Evolutionary conservation across 176 grass and related monocot genomes (phyloP).

Genomic region (Rhynchospora tenuis): DNA sequence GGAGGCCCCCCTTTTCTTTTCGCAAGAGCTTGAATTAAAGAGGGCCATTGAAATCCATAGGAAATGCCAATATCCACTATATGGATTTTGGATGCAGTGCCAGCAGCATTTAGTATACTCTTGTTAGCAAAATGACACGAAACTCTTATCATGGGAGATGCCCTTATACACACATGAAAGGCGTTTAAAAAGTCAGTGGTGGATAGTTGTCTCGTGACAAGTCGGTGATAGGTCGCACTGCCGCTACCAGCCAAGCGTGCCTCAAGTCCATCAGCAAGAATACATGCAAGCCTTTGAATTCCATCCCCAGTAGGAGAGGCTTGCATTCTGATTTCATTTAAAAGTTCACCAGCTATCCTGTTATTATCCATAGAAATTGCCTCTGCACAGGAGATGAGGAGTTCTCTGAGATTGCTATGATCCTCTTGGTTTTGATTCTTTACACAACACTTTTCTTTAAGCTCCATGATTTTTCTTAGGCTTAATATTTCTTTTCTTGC

Average conservation of each 20-base stretch:
- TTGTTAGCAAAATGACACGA: neutral
- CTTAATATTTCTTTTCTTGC: neutral
- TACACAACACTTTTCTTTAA: neutral
- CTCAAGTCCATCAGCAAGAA: too few relatives aligned
- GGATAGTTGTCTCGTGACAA: constrained; percentile 15
- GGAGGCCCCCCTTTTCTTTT: neutral
- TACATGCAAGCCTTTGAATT: neutral
- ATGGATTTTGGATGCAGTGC: constrained; percentile 26
- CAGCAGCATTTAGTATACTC: constrained; percentile 19
- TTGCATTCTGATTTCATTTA: constrained; percentile 34
- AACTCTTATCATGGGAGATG: constrained; percentile 27
- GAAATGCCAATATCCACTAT: constrained; percentile 37
- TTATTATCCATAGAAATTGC: constrained; percentile 22
- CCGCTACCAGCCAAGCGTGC: neutral
- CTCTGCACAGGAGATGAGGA: constrained; percentile 35
- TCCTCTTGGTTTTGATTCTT: constrained; percentile 25
- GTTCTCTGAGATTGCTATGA: constrained; percentile 27
- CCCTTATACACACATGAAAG: constrained; percentile 18
- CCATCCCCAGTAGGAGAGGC: constrained; percentile 27
- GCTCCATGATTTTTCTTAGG: constrained; percentile 18
- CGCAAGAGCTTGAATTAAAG: too few relatives aligned
- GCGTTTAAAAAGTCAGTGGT: constrained; percentile 16
- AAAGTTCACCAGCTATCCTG: constrained; percentile 8
- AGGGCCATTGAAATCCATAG: neutral
- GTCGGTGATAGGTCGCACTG: constrained; percentile 14